These are phyloP conservation scores for Kodamaea restingae DNA, from an alignment of 805 yeast genomes.

Conservation along the genomic window DNA sequence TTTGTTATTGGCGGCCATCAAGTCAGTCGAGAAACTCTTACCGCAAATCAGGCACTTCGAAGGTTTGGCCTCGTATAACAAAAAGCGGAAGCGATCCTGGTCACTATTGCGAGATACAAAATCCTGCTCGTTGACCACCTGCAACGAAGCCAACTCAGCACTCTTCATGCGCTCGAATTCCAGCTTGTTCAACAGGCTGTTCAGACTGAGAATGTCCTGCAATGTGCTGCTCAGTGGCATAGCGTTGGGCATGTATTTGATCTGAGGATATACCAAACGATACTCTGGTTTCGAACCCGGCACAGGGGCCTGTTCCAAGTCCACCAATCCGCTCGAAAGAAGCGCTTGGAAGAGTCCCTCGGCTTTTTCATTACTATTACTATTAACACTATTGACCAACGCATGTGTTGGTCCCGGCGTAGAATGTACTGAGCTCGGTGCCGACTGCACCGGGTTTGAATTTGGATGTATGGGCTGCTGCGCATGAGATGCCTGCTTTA, in stretches of 20 bases:
- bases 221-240: constrained; percentile 18
- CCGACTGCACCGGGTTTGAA: constrained; percentile 3
- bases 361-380: constrained; percentile 12
- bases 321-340: constrained; percentile 35
- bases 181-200: constrained; percentile 18
- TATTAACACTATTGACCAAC: constrained; percentile 2
- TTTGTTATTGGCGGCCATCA: constrained; percentile 50
- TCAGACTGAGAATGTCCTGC: constrained; percentile 22
- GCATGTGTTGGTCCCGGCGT: constrained; percentile 10
- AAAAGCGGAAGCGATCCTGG: constrained; percentile 9
- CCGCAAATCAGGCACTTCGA: constrained; percentile 90
- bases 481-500: not conserved
- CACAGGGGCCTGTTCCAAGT: constrained; percentile 37
- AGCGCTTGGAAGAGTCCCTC: constrained; percentile 32
- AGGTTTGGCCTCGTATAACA: constrained; percentile 57
- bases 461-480: not conserved
- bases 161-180: constrained; percentile 34
- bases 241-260: constrained; percentile 22
- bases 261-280: constrained; percentile 28
- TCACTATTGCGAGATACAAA: constrained; percentile 37
- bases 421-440: constrained; percentile 3
- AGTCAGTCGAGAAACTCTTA: constrained; percentile 66
- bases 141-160: constrained; percentile 28
- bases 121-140: constrained; percentile 24
- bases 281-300: constrained; percentile 36